Evolutionary conservation across 495 filamentous ascomycete species (phyloP), one percentile per base, ranked within the genome.

Genomic region (Cryomyces minteri): DNA sequence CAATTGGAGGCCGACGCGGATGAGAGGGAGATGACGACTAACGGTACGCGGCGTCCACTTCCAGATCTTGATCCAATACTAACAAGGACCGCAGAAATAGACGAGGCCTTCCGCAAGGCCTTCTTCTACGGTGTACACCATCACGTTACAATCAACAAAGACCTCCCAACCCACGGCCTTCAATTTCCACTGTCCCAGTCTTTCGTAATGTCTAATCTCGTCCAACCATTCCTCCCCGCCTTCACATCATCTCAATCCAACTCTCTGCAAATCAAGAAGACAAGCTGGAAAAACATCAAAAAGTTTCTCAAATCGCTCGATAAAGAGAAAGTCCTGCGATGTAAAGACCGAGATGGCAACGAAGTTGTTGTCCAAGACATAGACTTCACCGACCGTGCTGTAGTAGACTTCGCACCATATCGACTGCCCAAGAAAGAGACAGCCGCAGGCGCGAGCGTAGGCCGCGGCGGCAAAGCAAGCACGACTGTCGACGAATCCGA

Each of bases 291-390:
- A 60, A 83, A 74, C 45, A 68, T 76, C 38, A 77, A 75, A 48
- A 84, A 82, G 48, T 83, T 83, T 57, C 74, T 84, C 58, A 84
- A 83, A 55, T 58, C 70, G 32, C 58, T 84, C 6, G 80, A 82
- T 54, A 83, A 82, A 54, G 61, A 73, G 43, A 54, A 65, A 5
- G 55, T 82, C 9, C 57, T 83, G 38, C 80, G 74, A 50, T 70
- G 67, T 32, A 84, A 84, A 54, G 78, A 82, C 31, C 71, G 75
- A 34, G 73, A 67, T 47, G 76, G 79, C 5, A 67, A 74, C 40
- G 80, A 84, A 54, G 74, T 72, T 1, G 68, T 80, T 10, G 71
- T 84, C 32, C 45, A 74, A 29, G 79, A 83, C 51, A 71, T 84
- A 39, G 76, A 82, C 52, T 84, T 80, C 54, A 60, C 67, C 7